phyloP scores from a whole-genome alignment of 129 eudicot genomes.

The Chrysanthemum seticuspe region DNA sequence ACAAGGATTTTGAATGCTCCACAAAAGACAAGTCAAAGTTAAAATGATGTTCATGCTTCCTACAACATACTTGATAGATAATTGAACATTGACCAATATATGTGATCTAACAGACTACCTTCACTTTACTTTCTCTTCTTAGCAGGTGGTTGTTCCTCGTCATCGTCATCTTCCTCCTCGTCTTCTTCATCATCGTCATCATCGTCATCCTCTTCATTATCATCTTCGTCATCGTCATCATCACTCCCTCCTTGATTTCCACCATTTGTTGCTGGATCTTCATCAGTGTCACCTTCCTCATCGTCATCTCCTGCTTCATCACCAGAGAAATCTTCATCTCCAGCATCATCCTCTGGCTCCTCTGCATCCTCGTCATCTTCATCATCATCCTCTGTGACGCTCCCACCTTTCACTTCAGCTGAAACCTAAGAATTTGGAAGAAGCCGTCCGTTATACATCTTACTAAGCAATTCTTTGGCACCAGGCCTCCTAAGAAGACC shows the following conservation, averaged over 20 bases:
- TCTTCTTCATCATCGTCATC: constrained; percentile 62
- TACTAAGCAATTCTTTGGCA: constrained; percentile 72
- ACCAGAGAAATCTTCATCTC: constrained; percentile 84
- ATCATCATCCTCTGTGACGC: constrained; percentile 84
- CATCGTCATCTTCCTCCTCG: constrained; percentile 58
- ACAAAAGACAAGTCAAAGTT: too few species aligned
- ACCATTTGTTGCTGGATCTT: constrained; percentile 69
- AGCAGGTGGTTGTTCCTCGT: constrained; percentile 86
- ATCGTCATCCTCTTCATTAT: constrained; percentile 49
- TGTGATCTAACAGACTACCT: constrained; percentile 25
- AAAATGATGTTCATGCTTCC: too few species aligned
- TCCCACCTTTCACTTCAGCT: constrained; percentile 62
- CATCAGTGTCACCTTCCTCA: constrained; percentile 60
- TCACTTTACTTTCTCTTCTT: constrained; percentile 83
- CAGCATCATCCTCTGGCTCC: constrained; percentile 55
- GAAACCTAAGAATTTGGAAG: constrained; percentile 87
- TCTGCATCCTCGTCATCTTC: constrained; percentile 71
- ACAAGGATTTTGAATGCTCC: too few species aligned
- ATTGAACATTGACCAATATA: constrained; percentile 20
- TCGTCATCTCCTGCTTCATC: constrained; percentile 67
- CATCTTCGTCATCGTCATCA: constrained; percentile 55
- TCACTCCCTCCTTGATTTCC: constrained; percentile 62
- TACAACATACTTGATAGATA: too few species aligned
- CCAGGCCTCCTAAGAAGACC: constrained; percentile 96
- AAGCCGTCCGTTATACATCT: constrained; percentile 90